Conservation (phyloP, 208 protist genomes). For the Leishmania mexicana region DNA sequence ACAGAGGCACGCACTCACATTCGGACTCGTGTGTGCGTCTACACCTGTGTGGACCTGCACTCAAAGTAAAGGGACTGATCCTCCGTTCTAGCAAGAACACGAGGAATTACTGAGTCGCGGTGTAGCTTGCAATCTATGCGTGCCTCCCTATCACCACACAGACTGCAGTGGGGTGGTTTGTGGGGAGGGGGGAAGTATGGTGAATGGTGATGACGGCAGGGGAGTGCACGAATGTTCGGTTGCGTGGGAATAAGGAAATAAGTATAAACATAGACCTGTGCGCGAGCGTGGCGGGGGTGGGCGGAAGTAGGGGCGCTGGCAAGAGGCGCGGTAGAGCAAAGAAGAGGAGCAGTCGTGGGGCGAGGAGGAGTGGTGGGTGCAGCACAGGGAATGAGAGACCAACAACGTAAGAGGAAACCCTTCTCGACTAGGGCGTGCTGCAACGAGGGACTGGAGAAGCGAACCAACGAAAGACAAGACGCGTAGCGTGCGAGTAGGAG, state of each 20-base stretch:
- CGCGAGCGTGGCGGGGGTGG: not conserved
- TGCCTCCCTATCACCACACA: not conserved
- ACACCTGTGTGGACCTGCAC: not conserved
- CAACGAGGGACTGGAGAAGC: not conserved
- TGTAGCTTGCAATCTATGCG: not conserved
- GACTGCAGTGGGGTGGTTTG: not conserved
- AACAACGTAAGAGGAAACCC: not conserved
- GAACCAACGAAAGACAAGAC: not conserved
- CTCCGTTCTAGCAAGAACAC: not conserved
- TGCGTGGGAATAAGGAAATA: not conserved
- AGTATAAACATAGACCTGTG: not conserved
- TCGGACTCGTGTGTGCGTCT: not conserved
- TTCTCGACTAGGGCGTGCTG: not conserved
- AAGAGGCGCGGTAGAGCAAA: not conserved
- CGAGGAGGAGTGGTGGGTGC: not conserved
- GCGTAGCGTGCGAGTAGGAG: not conserved
- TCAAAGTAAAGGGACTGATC: not conserved
- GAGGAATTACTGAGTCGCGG: not conserved
- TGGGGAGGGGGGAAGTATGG: not conserved
- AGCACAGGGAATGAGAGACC: not conserved
- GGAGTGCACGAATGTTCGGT: not conserved
- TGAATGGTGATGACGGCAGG: not conserved
- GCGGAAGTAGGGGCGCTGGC: not conserved
- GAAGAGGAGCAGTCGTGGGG: not conserved
- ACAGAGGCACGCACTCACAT: constrained; percentile 4